Percentiles rank a stretch among this genome's conserved stretches.
phyloP scores from a whole-genome alignment of 371 early-diverging fungal species.

The Actinomortierella wolfii region DNA sequence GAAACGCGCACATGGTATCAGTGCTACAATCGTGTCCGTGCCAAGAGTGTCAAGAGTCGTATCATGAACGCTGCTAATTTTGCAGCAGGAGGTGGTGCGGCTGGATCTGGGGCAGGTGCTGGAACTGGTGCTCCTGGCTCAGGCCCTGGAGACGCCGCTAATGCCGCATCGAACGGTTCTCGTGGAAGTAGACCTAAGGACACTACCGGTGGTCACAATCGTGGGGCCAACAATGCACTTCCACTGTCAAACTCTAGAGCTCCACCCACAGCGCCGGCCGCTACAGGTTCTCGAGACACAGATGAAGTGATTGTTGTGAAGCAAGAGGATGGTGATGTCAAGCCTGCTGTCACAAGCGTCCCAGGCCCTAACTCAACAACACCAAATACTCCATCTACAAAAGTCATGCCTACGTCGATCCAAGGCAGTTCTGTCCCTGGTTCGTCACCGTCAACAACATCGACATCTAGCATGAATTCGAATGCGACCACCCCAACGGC shows the following conservation, averaged over 20 bases:
- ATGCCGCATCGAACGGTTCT: neutral
- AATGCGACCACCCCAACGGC: conserved; percentile 2
- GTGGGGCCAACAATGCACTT: conserved; percentile 1
- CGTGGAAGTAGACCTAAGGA: neutral
- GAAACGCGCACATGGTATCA: conserved; percentile 46
- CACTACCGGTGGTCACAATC: neutral
- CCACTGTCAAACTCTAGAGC: neutral
- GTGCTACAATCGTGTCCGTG: conserved; percentile 44
- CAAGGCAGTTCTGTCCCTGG: neutral
- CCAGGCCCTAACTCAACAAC: neutral
- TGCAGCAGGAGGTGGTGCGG: conserved; percentile 28
- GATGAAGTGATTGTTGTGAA: neutral
- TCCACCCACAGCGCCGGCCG: neutral
- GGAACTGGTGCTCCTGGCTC: conserved; percentile 4
- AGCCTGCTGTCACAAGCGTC: neutral
- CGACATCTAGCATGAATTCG: neutral
- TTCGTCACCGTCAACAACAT: conserved; percentile 6
- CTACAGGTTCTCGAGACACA: too few relatives aligned
- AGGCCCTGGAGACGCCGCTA: neutral
- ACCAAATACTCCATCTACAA: neutral
- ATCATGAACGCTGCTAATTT: conserved; percentile 24
- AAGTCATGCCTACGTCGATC: too few relatives aligned
- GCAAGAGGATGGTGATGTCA: neutral
- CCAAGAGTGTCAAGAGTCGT: conserved; percentile 46
- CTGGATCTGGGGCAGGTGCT: conserved; percentile 2